phyloP scores from a whole-genome alignment of 2,329 filamentous ascomycete genomes.

The Fusarium mundagurra region DNA sequence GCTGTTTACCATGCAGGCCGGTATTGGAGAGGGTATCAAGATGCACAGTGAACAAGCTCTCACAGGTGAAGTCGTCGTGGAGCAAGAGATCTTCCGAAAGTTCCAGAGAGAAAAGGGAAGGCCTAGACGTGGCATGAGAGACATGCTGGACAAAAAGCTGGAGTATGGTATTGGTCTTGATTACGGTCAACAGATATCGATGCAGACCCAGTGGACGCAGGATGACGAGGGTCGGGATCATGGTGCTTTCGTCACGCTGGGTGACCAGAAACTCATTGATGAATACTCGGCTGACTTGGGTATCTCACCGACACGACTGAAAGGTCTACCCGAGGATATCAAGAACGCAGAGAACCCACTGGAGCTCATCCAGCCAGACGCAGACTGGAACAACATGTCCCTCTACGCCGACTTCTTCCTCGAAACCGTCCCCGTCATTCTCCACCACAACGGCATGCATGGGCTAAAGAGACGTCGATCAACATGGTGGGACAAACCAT shows the following conservation, averaged over 20 bases:
- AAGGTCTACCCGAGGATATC: not conserved
- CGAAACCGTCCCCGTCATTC: not conserved
- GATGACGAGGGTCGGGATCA: not conserved
- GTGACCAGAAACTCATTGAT: not conserved
- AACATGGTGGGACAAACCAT: constrained; percentile 8
- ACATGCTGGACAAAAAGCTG: not conserved
- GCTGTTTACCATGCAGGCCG: not conserved
- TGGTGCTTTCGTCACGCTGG: not conserved
- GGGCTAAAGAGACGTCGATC: not conserved
- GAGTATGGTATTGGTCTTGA: not conserved
- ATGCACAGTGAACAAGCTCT: constrained; percentile 1
- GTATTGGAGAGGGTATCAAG: not conserved
- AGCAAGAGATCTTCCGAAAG: not conserved
- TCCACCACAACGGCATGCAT: constrained; percentile 8
- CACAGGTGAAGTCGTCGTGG: not conserved
- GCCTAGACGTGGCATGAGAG: fast-evolving
- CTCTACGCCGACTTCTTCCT: constrained; percentile 7
- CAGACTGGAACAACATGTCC: not conserved
- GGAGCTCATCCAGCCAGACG: fast-evolving
- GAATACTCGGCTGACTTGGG: not conserved
- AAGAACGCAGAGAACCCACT: not conserved
- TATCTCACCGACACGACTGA: not conserved
- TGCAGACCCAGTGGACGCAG: not conserved
- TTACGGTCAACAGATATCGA: not conserved
- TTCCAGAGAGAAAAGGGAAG: not conserved